Percentiles rank a stretch among this genome's conserved stretches.
phyloP scores from a whole-genome alignment of 192 early-diverging fungal species.

The Glomus cerebriforme region DNA sequence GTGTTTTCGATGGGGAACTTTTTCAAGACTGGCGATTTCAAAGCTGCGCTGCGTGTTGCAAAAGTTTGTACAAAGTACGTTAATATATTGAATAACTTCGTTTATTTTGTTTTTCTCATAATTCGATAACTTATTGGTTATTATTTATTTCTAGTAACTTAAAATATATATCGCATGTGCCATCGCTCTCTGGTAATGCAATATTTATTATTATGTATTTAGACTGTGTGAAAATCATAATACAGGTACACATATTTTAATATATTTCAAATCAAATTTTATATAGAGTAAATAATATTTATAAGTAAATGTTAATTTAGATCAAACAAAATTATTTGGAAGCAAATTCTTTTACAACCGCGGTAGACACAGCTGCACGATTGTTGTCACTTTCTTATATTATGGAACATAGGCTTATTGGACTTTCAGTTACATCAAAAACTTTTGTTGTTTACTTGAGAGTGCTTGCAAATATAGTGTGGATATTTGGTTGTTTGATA shows the following conservation, averaged over 20 bases:
- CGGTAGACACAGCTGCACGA: not conserved
- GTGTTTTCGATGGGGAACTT: not conserved
- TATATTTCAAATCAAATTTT: not conserved
- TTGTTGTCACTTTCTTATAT: constrained; percentile 19
- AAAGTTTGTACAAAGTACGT: constrained; percentile 36
- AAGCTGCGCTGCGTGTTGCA: constrained; percentile 28
- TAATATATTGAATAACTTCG: not conserved
- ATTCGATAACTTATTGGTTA: not conserved
- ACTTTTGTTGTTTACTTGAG: constrained; percentile 2
- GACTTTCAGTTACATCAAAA: not conserved
- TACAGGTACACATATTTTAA: not conserved
- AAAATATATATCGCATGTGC: constrained; percentile 46
- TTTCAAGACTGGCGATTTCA: constrained; percentile 28
- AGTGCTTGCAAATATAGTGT: constrained; percentile 15
- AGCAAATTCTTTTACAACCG: not conserved
- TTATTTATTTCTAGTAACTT: constrained; percentile 40
- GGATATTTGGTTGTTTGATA: constrained; percentile 11
- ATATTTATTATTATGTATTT: constrained; percentile 54
- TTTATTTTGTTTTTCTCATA: not conserved
- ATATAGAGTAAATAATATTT: not conserved
- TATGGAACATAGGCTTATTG: constrained; percentile 27
- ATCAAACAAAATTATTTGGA: constrained; percentile 18
- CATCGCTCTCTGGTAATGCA: constrained; percentile 43
- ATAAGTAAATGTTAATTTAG: not conserved
- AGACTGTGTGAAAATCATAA: constrained; percentile 37